Evolutionary conservation across 179 eudicot species (phyloP).

Genomic region (Corrigiola litoralis): DNA sequence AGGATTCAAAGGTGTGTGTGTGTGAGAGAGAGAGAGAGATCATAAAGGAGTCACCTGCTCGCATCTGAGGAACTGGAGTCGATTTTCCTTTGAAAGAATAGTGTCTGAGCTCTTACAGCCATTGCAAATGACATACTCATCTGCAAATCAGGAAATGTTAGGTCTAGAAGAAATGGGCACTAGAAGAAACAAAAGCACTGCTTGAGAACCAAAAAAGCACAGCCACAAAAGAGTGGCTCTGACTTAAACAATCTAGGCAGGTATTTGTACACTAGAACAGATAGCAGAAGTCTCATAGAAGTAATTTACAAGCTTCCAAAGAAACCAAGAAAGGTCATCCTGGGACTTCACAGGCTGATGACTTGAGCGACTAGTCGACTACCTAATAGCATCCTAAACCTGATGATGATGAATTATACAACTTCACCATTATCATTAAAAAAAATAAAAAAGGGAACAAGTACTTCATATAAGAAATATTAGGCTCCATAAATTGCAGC

Average conservation of each 20-base stretch:
- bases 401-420: background rate
- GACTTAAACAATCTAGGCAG: too few relatives aligned
- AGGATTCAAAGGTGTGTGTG: too few relatives aligned
- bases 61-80: conserved; percentile 86
- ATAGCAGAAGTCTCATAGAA: too few relatives aligned
- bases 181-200: background rate
- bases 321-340: too few relatives aligned
- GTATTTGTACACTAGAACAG: too few relatives aligned
- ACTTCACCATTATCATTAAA: too few relatives aligned
- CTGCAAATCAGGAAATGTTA: conserved; percentile 22
- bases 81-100: conserved; percentile 74
- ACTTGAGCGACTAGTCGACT: too few relatives aligned
- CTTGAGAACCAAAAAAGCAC: background rate
- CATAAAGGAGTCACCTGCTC: conserved; percentile 50
- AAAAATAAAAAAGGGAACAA: background rate
- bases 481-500: background rate
- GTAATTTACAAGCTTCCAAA: too few relatives aligned
- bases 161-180: background rate
- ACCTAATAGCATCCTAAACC: too few relatives aligned
- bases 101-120: conserved; percentile 96
- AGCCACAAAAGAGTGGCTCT: too few relatives aligned
- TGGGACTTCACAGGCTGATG: too few relatives aligned
- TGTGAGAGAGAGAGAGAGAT: too few relatives aligned
- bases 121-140: conserved; percentile 88
- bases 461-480: background rate